phyloP scores from a whole-genome alignment of 2,329 filamentous ascomycete genomes.

The Calonectria naviculata region DNA sequence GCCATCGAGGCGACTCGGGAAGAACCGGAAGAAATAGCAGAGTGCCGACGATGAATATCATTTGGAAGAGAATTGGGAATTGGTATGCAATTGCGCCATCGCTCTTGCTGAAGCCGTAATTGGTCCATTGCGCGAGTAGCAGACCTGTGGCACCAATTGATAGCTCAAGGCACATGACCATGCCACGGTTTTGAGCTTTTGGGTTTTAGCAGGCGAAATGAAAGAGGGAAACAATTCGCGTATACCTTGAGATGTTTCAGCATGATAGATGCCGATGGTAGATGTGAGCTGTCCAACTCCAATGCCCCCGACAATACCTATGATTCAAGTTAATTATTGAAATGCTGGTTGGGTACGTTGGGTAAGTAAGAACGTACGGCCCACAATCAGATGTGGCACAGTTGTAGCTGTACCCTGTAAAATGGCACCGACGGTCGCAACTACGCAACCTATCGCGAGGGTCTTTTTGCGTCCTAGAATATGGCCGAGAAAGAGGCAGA shows the following conservation, averaged over 20 bases:
- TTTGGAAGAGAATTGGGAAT: background rate
- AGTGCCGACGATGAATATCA: background rate
- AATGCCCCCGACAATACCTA: background rate
- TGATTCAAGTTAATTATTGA: background rate
- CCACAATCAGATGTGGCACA: background rate
- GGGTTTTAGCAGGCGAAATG: background rate
- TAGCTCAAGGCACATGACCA: background rate
- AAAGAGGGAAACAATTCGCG: fast-evolving
- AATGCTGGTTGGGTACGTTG: background rate
- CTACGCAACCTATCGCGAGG: background rate
- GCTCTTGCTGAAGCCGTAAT: background rate
- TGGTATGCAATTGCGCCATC: background rate
- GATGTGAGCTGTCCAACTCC: background rate
- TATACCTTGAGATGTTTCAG: background rate
- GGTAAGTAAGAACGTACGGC: background rate
- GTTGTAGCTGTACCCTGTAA: background rate
- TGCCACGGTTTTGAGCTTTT: background rate
- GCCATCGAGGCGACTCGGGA: background rate
- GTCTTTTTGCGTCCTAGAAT: background rate
- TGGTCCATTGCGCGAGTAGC: background rate
- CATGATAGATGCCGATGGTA: background rate
- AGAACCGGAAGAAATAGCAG: background rate
- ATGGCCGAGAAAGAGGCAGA: background rate
- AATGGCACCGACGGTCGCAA: background rate
- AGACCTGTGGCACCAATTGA: background rate